Percentiles rank a stretch among this genome's conserved stretches.
Evolutionary conservation across 768 basidiomycete genomes (phyloP).

Genomic region (Lepiota venenata): DNA sequence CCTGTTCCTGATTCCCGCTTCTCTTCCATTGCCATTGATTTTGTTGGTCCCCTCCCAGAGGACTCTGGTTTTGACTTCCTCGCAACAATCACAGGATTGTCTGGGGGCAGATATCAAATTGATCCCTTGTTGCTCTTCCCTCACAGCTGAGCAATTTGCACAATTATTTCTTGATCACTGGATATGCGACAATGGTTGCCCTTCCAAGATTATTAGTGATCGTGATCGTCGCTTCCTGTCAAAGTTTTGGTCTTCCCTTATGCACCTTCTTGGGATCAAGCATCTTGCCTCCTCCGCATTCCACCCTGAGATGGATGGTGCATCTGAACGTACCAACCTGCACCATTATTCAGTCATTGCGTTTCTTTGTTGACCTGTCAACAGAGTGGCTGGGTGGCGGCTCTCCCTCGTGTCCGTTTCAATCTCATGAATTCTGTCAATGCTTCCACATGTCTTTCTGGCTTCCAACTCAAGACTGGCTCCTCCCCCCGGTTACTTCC

Average conservation of each 20-base stretch:
- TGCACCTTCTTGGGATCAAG: constrained; percentile 12
- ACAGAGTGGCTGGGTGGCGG: constrained; percentile 24
- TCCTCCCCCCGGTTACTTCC: too few species aligned
- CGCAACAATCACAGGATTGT: too few species aligned
- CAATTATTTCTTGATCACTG: too few species aligned
- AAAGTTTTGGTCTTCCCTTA: too few species aligned
- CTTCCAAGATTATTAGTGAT: too few species aligned
- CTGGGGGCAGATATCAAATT: too few species aligned
- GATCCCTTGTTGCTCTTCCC: too few species aligned
- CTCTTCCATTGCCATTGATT: constrained; percentile 27
- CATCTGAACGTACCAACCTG: constrained; percentile 22
- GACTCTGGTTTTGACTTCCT: constrained; percentile 25
- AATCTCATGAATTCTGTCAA: constrained; percentile 28
- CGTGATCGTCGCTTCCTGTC: too few species aligned
- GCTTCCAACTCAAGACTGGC: constrained; percentile 24
- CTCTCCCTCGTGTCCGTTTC: constrained; percentile 23
- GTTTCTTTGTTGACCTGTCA: constrained; percentile 20
- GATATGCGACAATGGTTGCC: too few species aligned
- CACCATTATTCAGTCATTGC: constrained; percentile 28
- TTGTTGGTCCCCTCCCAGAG: constrained; percentile 29
- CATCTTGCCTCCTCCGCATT: constrained; percentile 29
- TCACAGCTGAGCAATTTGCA: too few species aligned
- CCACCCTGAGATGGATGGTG: constrained; percentile 19
- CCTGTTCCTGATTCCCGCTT: constrained; percentile 20
- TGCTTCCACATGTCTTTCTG: constrained; percentile 22